These are phyloP conservation scores for Warburgia ugandensis DNA, from an alignment of 164 flowering plant genomes.

Conservation along the genomic window DNA sequence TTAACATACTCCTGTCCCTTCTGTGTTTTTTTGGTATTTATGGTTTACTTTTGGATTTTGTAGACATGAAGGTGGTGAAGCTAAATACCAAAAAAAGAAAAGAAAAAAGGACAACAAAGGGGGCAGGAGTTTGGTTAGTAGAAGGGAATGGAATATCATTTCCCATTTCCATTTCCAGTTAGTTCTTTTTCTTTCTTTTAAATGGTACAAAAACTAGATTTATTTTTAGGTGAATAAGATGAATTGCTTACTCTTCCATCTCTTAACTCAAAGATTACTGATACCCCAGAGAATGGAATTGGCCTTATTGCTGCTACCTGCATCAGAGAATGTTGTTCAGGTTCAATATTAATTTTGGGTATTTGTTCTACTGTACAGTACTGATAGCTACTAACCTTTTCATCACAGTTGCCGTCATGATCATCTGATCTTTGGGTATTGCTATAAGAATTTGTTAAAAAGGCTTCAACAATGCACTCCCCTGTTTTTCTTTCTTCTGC, in stretches of 20 bases:
- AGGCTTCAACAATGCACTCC: not conserved
- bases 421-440: conserved; percentile 10
- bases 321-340: conserved; percentile 1
- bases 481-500: conserved; percentile 1
- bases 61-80: too few species aligned
- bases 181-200: not conserved
- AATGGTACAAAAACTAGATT: not conserved
- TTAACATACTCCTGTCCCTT: too few species aligned
- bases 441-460: not conserved
- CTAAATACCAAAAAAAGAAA: not conserved
- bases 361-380: not conserved
- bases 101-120: not conserved
- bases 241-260: conserved; percentile 69
- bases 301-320: conserved; percentile 71
- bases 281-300: conserved; percentile 55
- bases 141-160: not conserved
- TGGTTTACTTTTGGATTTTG: too few species aligned
- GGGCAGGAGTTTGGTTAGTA: not conserved
- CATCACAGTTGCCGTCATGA: conserved; percentile 34
- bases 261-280: conserved; percentile 59
- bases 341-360: conserved; percentile 1
- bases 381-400: conserved; percentile 42
- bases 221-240: too few species aligned
- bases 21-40: too few species aligned
- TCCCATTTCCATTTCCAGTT: not conserved